A percentile compares a stretch with the other conserved stretches of the same genome.
phyloP scores from a whole-genome alignment of 495 filamentous ascomycete species.

The Staphylotrichum longicolle region DNA sequence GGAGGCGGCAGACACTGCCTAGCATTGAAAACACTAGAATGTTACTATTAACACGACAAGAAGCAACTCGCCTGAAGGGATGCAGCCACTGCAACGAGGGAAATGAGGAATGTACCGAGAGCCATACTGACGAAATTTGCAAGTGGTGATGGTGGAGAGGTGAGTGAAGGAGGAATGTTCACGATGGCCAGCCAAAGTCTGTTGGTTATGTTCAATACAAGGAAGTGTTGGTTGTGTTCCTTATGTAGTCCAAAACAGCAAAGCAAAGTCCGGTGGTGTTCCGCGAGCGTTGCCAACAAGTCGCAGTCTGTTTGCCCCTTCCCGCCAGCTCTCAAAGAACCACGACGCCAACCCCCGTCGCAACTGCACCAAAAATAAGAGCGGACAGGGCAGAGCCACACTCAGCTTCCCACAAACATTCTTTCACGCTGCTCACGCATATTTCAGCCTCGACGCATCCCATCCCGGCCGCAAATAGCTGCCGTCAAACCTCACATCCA shows the following conservation, averaged over 20 bases:
- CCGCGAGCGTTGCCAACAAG: too few species aligned
- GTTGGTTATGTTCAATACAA: too few species aligned
- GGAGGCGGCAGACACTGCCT: neutral
- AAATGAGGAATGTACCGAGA: neutral
- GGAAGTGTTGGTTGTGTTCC: too few species aligned
- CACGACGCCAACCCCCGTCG: neutral
- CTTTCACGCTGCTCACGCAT: neutral
- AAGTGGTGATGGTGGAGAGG: neutral
- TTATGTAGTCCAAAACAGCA: too few species aligned
- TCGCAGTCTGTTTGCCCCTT: too few species aligned
- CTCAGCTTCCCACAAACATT: neutral
- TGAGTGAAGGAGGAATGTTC: too few species aligned
- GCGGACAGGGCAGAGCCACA: neutral
- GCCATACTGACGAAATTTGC: neutral
- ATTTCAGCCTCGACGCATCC: slow-evolving; percentile 17
- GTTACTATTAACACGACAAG: neutral
- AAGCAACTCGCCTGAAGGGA: neutral
- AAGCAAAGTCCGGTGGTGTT: too few species aligned
- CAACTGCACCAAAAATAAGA: neutral
- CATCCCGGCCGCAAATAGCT: slow-evolving; percentile 30
- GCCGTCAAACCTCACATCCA: slow-evolving; percentile 30
- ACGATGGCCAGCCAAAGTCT: too few species aligned
- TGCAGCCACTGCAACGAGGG: neutral
- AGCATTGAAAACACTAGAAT: neutral
- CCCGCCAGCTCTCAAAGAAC: neutral